Evolutionary conservation across 2,329 filamentous ascomycete genomes (phyloP).

Genomic region (Penicillium sp.): DNA sequence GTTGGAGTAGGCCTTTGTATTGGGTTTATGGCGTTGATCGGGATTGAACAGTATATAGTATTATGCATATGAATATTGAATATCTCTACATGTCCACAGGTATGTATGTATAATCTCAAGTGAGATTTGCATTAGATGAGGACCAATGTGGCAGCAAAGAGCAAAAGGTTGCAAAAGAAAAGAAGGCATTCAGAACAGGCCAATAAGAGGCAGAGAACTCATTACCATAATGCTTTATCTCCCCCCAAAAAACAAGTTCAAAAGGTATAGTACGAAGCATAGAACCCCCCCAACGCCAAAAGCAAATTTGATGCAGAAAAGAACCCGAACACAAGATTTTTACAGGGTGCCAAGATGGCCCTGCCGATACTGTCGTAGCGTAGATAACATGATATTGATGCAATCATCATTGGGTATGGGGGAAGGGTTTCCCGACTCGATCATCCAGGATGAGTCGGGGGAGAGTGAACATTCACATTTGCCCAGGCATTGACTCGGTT

Average conservation of each 20-base stretch:
- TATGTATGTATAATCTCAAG: neutral
- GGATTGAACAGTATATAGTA: neutral
- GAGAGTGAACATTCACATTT: neutral
- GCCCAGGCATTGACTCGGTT: neutral
- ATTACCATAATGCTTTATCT: conserved; percentile 22
- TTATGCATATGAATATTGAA: conserved; percentile 2
- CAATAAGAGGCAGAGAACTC: conserved; percentile 11
- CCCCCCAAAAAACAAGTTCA: conserved; percentile 10
- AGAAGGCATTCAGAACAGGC: conserved; percentile 1
- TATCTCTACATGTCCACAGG: neutral
- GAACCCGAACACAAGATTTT: conserved; percentile 16
- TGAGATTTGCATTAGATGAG: neutral
- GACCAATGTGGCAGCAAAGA: neutral
- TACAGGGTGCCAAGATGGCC: neutral
- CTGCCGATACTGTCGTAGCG: conserved; percentile 17
- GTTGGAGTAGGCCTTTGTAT: conserved; percentile 19
- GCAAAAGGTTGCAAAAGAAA: conserved; percentile 1
- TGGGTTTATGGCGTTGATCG: neutral
- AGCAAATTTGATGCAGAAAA: conserved; percentile 11
- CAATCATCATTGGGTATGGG: conserved; percentile 21
- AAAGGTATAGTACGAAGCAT: conserved; percentile 25
- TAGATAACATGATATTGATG: conserved; percentile 23
- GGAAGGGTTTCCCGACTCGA: conserved; percentile 6
- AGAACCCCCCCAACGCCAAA: conserved; percentile 11
- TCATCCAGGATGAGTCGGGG: conserved; percentile 14